Evolutionary conservation across 129 eudicot genomes (phyloP), one percentile per base, ranked within the genome.

Genomic region (Silybum marianum): DNA sequence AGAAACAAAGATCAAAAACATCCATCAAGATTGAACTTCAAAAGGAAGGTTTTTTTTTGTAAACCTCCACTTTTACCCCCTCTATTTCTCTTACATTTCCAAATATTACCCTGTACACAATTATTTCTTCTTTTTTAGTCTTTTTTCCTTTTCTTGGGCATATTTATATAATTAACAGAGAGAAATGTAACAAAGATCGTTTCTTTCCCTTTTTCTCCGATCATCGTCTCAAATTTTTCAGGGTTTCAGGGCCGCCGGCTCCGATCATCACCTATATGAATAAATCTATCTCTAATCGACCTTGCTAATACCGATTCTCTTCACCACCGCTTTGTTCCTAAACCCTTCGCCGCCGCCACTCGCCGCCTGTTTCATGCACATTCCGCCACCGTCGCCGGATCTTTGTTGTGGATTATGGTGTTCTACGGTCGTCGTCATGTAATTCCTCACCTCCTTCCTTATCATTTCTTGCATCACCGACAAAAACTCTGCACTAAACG

Each of bases 391-490:
- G 1, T 75, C 85, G 13, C 78, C 78, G 6, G 77, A 9, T 16
- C 83, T 51, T 71, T 79, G 83, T 11, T 51, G 77, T 25, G 16
- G 76, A 3, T 32, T 79, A 40, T 87, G 88, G 67, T 88, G 86
- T 38, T 84, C 92, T 13, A 87, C 85, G 4, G 89, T 91, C 32
- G 88, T 91, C 32, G 80, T 80, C 97, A 94, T 90, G 78, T 90
- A 91, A 65, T 77, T 89, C 75, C 98, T 90, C 85, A 92, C 98
- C 77, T 92, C 98, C 54, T 75, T 90, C 80, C 85, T 90, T 21
- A 94, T 90, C 98, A 94, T 94, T 13, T 89, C 98, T 77, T 94
- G 93, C 98, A 94, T 90, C 88, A 90, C 96, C 44, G 86, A 88
- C 87, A 91, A 69, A 82, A 94, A 82, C 71, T 94, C 98, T 6